phyloP scores from a whole-genome alignment of 352 stramenopile genomes.

The Globisporangium middletonii region DNA sequence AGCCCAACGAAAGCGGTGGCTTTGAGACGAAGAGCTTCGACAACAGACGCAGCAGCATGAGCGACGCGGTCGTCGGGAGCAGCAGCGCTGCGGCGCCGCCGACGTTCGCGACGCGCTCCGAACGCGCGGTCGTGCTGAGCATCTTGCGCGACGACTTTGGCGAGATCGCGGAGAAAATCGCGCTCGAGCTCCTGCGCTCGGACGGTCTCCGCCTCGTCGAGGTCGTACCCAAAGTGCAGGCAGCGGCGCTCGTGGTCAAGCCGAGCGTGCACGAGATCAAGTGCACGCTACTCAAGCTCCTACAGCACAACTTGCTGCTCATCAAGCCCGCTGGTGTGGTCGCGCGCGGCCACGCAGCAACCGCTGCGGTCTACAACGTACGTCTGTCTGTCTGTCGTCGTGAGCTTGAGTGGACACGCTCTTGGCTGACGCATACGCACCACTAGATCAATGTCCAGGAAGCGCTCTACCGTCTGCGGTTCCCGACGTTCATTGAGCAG shows the following conservation, averaged over 20 bases:
- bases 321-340: slow-evolving; percentile 31
- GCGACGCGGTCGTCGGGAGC: neutral
- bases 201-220: slow-evolving; percentile 64
- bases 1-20: neutral
- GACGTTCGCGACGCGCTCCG: slow-evolving; percentile 58
- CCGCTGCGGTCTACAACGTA: slow-evolving; percentile 15
- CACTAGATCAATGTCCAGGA: slow-evolving; percentile 73
- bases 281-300: slow-evolving; percentile 73
- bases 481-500: slow-evolving; percentile 79
- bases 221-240: slow-evolving; percentile 57
- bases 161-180: slow-evolving; percentile 55
- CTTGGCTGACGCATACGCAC: too few relatives aligned
- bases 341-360: slow-evolving; percentile 13
- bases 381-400: neutral
- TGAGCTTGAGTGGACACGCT: too few relatives aligned
- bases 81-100: neutral
- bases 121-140: slow-evolving; percentile 67
- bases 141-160: slow-evolving; percentile 81
- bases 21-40: neutral
- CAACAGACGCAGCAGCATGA: neutral
- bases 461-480: slow-evolving; percentile 75
- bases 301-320: slow-evolving; percentile 84
- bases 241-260: slow-evolving; percentile 20
- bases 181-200: slow-evolving; percentile 48
- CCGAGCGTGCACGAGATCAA: slow-evolving; percentile 75